These are phyloP conservation scores for Filobasidium uniguttulatum DNA, from an alignment of 1,284 basidiomycete genomes.

Conservation along the genomic window DNA sequence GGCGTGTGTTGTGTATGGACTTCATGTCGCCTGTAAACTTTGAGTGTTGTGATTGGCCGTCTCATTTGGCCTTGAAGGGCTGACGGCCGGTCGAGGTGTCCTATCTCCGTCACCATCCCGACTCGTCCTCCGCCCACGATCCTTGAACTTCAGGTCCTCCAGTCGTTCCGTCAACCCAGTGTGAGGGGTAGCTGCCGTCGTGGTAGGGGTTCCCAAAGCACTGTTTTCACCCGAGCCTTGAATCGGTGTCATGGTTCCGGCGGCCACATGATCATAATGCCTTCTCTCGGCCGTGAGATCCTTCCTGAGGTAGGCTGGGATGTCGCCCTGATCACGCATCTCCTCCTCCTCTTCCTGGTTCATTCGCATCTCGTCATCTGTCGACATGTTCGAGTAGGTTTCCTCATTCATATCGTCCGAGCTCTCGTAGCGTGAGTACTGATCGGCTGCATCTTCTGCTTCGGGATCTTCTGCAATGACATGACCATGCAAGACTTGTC, in stretches of 20 bases:
- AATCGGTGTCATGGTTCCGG: not conserved
- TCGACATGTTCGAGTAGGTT: not conserved
- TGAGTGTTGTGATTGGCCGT: too few species aligned
- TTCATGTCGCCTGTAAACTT: too few species aligned
- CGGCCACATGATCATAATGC: constrained; percentile 9
- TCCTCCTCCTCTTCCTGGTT: constrained; percentile 11
- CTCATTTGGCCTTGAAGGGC: too few species aligned
- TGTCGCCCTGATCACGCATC: constrained; percentile 8
- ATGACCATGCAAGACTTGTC: too few species aligned
- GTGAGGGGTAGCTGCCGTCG: not conserved
- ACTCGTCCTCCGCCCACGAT: not conserved
- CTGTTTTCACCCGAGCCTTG: too few species aligned
- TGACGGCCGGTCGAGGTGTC: too few species aligned
- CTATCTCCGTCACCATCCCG: not conserved
- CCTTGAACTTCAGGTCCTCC: not conserved
- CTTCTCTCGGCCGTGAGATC: constrained; percentile 10
- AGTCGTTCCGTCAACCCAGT: not conserved
- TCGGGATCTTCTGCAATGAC: too few species aligned
- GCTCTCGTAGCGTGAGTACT: too few species aligned
- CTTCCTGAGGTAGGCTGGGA: constrained; percentile 10
- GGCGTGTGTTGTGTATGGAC: too few species aligned
- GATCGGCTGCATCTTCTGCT: too few species aligned
- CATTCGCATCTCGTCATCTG: not conserved
- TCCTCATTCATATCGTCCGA: too few species aligned
- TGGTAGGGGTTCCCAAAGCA: too few species aligned